phyloP scores from a whole-genome alignment of 768 basidiomycete species.

The Pleurotus ostreatus region DNA sequence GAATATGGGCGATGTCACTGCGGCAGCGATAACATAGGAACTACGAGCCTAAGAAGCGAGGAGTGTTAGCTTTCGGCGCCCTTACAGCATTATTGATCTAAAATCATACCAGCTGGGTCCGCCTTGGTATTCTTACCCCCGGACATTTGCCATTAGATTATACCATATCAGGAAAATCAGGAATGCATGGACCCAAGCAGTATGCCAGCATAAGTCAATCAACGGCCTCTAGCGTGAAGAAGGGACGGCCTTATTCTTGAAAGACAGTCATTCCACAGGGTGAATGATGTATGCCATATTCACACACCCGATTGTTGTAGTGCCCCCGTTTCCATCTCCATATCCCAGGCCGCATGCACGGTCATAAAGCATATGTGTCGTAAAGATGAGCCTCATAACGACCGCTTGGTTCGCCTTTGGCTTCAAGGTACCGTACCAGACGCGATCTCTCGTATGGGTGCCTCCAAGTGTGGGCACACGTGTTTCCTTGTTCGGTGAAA shows the following conservation, averaged over 20 bases:
- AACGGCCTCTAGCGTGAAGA: conserved; percentile 3
- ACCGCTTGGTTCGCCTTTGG: too few relatives aligned
- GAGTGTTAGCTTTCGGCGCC: conserved; percentile 8
- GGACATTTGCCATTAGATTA: conserved; percentile 4
- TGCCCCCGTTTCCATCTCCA: conserved; percentile 1
- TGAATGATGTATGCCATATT: conserved; percentile 5
- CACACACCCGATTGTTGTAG: conserved; percentile 4
- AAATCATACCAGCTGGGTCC: conserved; percentile 6
- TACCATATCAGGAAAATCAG: conserved; percentile 8
- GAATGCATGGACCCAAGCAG: conserved; percentile 1
- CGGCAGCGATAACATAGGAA: conserved; percentile 8
- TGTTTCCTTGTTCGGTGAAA: conserved; percentile 3
- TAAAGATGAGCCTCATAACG: too few relatives aligned
- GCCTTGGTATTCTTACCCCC: not conserved
- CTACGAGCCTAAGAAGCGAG: conserved; percentile 8
- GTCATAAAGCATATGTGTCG: too few relatives aligned
- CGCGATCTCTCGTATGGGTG: too few relatives aligned
- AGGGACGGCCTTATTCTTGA: conserved; percentile 7
- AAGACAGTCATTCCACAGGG: conserved; percentile 6
- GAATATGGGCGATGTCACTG: conserved; percentile 1
- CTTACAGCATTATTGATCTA: conserved; percentile 7
- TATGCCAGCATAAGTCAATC: conserved; percentile 4
- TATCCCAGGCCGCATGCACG: not conserved
- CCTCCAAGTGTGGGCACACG: not conserved
- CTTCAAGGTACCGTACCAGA: not conserved